These are phyloP conservation scores for Phoenix dactylifera DNA, from an alignment of 176 grass and related monocot genomes.

Conservation along the genomic window DNA sequence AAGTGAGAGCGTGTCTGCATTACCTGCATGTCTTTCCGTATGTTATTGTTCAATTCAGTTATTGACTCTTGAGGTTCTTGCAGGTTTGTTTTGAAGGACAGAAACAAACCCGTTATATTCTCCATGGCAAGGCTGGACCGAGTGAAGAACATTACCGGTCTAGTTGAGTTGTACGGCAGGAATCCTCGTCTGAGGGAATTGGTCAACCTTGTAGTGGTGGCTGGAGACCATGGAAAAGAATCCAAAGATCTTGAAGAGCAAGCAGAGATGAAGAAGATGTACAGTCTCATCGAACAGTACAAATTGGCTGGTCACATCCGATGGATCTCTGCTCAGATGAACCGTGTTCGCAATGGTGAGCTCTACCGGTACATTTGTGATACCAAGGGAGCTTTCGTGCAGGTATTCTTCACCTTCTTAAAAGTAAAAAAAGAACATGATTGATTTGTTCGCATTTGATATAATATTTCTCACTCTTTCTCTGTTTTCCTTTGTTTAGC, in stretches of 20 bases:
- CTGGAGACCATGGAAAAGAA: slow-evolving; percentile 10
- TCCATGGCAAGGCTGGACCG: slow-evolving; percentile 10
- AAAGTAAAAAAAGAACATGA: too few relatives aligned
- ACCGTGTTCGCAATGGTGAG: slow-evolving; percentile 7
- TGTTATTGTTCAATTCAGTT: background rate
- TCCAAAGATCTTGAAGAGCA: slow-evolving; percentile 2
- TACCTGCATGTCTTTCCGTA: background rate
- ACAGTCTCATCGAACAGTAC: slow-evolving; percentile 12
- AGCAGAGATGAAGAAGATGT: slow-evolving; percentile 11
- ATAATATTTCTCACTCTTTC: too few relatives aligned
- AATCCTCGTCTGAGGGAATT: slow-evolving; percentile 5
- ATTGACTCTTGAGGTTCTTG: background rate
- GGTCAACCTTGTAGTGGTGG: slow-evolving; percentile 10
- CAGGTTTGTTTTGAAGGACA: slow-evolving; percentile 9
- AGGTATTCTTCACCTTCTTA: background rate
- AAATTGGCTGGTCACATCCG: slow-evolving; percentile 2
- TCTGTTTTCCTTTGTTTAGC: too few relatives aligned
- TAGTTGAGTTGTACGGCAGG: slow-evolving; percentile 5
- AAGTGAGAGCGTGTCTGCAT: background rate
- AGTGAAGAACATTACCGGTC: slow-evolving; percentile 4
- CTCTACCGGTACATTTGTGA: slow-evolving; percentile 2
- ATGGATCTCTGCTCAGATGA: slow-evolving; percentile 8
- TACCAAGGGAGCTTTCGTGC: slow-evolving; percentile 4
- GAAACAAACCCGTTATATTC: slow-evolving; percentile 4
- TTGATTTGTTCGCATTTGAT: too few relatives aligned